Base-by-base conservation (phyloP, 805 yeast species). In the Kodamaea nitidulidarum region DNA sequence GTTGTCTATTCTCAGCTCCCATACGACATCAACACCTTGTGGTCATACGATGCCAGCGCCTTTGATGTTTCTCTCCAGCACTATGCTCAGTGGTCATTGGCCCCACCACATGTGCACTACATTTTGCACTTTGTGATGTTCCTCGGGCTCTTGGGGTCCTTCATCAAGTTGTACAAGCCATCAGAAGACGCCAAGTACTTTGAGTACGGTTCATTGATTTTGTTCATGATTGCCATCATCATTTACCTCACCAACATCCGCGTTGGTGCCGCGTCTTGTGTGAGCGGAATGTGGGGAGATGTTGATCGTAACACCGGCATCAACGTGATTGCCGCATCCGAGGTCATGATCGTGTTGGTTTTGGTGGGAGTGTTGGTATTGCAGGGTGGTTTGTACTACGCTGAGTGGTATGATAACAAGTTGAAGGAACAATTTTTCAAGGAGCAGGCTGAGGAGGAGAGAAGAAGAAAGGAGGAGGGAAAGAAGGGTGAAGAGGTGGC, bases 331-430 rank as follows among this genome's bases (percentile, higher is more conserved):
- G 96, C 93, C 29, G 97, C 98, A 4, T 81, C 93, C 20, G 82
- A 83, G 62, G 74, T 83, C 27, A 81, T 91, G 71, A 71, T 86
- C 49, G 77, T 84, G 7, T 59, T 87, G 39, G 70, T 84, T 12
- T 67, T 90, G 38, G 56, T 78, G 15, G 97, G 96, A 48, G 84
- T 88, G n/a, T 63, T 88, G 31, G 71, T 85, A 7, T 73, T 93
- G 50, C 98, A 93, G 67, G 80, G 77, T 38, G 97, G 97, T 26
- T 74, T 91, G 54, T 87, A 84, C 76, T 91, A 84, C 65, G 95
- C 95, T 21, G 78, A 76, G 51, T 73, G 78, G 75, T 84, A 80
- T 41, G 73, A 69, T 49, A 45, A 43, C 27, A 54, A 57, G 44
- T 49, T 64, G 41, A 63, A 57, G 47, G 48, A 38, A 22, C 64